These are phyloP conservation scores for Saccharum hybrid DNA, from an alignment of 202 grass and related monocot species.

Conservation along the genomic window DNA sequence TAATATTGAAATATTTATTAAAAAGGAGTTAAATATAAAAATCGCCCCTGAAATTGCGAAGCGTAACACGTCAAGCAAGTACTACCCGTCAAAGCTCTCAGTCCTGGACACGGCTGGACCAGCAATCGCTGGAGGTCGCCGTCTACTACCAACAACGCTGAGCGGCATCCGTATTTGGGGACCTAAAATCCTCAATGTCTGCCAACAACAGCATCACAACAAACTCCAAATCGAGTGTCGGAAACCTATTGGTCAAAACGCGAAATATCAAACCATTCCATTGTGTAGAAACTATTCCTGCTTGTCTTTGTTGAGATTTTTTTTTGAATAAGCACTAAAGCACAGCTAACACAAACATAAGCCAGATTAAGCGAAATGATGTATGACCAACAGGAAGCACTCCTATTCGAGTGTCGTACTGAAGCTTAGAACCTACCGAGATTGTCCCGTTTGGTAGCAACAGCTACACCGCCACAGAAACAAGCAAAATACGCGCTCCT, in stretches of 20 bases:
- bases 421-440: background rate
- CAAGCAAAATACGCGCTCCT: background rate
- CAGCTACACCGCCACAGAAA: constrained; percentile 8
- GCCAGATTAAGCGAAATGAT: background rate
- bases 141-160: background rate
- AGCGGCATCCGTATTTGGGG: background rate
- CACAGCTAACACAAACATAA: background rate
- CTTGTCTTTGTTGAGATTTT: too few species aligned
- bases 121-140: background rate
- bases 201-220: background rate
- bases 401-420: background rate
- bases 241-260: background rate
- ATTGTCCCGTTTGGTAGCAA: background rate
- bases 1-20: too few species aligned
- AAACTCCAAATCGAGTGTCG: constrained; percentile 5
- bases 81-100: background rate
- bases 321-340: too few species aligned
- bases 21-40: too few species aligned
- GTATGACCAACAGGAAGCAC: background rate
- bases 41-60: constrained; percentile 1
- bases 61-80: background rate
- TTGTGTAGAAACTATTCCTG: background rate
- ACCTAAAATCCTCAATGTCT: background rate
- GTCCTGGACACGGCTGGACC: too few species aligned
- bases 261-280: background rate